These are phyloP conservation scores for Penicillium atrosanguineum DNA, from an alignment of 495 filamentous ascomycete species.

Conservation along the genomic window DNA sequence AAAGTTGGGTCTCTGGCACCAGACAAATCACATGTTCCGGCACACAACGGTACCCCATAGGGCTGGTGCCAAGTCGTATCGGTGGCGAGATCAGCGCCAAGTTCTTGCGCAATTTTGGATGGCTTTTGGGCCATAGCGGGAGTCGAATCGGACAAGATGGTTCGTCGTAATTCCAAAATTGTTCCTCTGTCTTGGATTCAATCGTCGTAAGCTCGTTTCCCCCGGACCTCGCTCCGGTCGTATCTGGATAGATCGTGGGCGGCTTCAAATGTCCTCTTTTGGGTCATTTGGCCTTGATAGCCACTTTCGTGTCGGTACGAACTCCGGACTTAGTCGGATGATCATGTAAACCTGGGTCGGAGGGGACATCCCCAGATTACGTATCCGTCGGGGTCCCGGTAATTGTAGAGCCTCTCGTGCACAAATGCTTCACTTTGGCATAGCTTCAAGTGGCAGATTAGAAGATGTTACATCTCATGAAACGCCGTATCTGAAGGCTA, in stretches of 20 bases:
- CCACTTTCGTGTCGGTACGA: not conserved
- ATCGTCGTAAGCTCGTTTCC: slow-evolving; percentile 1
- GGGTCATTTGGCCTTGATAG: not conserved
- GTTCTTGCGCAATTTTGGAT: slow-evolving; percentile 4
- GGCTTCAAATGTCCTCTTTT: slow-evolving; percentile 1
- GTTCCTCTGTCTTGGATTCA: not conserved
- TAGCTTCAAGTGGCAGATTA: not conserved
- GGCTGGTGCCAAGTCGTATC: slow-evolving; percentile 1
- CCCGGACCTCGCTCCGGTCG: slow-evolving; percentile 3
- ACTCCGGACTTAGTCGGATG: not conserved
- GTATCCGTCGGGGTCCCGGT: not conserved
- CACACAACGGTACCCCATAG: not conserved
- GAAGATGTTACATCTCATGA: not conserved
- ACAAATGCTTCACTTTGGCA: not conserved
- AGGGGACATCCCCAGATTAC: not conserved
- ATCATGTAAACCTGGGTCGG: not conserved
- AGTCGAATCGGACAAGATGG: slow-evolving; percentile 23
- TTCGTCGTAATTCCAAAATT: slow-evolving; percentile 13
- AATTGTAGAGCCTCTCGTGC: not conserved
- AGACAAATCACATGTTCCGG: not conserved
- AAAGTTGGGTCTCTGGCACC: not conserved
- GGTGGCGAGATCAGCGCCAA: slow-evolving; percentile 2
- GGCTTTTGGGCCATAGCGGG: not conserved
- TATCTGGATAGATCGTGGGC: not conserved
- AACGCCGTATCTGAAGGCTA: not conserved